Conservation (phyloP, 1,284 basidiomycete species). For the Ustilago hordei region DNA sequence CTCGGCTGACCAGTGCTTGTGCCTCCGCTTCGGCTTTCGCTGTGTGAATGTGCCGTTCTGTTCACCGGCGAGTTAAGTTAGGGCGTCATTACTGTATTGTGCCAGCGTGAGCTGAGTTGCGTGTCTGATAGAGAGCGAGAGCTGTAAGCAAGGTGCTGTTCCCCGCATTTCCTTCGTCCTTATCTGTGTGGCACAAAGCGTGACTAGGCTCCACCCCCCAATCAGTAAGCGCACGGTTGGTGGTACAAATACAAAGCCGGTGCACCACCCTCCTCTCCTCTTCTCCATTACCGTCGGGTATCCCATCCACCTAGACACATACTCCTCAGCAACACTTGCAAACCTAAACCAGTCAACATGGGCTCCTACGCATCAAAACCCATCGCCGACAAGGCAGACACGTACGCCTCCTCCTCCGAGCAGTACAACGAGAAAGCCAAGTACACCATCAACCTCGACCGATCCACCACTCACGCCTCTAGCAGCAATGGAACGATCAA, state of each 20-base stretch:
- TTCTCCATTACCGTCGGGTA: neutral
- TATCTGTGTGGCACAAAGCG: neutral
- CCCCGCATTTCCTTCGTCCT: conserved; percentile 18
- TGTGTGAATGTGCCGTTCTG: neutral
- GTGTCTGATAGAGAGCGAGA: neutral
- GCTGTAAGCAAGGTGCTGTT: neutral
- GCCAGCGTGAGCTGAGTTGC: neutral
- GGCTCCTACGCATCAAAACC: conserved; percentile 45
- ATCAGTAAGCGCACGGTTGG: neutral
- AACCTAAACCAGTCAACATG: conserved; percentile 12
- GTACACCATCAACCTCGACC: conserved; percentile 25
- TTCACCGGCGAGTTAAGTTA: conserved; percentile 1
- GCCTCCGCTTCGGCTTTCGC: conserved; percentile 13
- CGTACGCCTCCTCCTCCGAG: conserved; percentile 13
- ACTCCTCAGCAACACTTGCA: neutral
- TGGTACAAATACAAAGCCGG: conserved; percentile 15
- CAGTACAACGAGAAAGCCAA: conserved; percentile 32
- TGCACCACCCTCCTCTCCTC: neutral
- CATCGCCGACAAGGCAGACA: conserved; percentile 16
- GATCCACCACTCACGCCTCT: conserved; percentile 13
- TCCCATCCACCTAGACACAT: neutral
- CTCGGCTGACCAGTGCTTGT: conserved; percentile 5
- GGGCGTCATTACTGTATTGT: neutral
- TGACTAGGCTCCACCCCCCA: conserved; percentile 11
- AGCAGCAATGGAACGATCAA: conserved; percentile 19